A percentile compares a stretch with the other conserved stretches of the same genome.
Conservation (phyloP, 805 yeast species). For the Millerozyma acaciae region DNA sequence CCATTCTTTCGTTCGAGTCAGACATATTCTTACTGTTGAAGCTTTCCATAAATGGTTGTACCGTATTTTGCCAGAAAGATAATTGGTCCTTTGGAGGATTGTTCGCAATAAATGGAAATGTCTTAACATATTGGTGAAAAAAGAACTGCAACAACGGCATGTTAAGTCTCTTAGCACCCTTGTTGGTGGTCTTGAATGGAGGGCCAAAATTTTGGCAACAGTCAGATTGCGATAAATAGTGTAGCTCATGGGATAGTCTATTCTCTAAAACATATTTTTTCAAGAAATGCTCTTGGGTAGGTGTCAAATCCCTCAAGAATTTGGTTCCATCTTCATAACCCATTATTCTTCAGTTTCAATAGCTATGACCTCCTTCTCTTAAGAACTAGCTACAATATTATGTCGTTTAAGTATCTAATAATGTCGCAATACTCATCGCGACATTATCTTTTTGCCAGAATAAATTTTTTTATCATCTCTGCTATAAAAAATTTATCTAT, state of each 20-base stretch:
- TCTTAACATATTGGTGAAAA: constrained; percentile 55
- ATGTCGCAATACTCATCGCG: constrained; percentile 2
- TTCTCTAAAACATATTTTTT: constrained; percentile 73
- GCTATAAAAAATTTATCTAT: background rate
- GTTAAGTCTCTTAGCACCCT: constrained; percentile 17
- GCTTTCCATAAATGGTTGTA: constrained; percentile 78
- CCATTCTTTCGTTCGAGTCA: constrained; percentile 70
- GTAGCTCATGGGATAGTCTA: constrained; percentile 62
- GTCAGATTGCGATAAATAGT: constrained; percentile 51
- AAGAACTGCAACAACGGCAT: constrained; percentile 71
- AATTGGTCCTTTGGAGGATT: constrained; percentile 43
- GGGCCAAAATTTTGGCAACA: constrained; percentile 70
- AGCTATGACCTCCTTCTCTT: no score
- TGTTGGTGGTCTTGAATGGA: constrained; percentile 57
- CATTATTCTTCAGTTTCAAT: no score
- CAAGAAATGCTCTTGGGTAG: constrained; percentile 80
- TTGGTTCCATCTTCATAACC: background rate
- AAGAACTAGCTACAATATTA: no score
- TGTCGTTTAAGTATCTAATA: no score
- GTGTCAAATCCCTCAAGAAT: constrained; percentile 28
- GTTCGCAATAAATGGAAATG: constrained; percentile 71
- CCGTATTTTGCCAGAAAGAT: constrained; percentile 69
- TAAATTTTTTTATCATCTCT: constrained; percentile 2
- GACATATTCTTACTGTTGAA: constrained; percentile 71
- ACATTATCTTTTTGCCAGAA: constrained; percentile 1